phyloP scores from a whole-genome alignment of 2,329 filamentous ascomycete species.

The Pyricularia grisea region DNA sequence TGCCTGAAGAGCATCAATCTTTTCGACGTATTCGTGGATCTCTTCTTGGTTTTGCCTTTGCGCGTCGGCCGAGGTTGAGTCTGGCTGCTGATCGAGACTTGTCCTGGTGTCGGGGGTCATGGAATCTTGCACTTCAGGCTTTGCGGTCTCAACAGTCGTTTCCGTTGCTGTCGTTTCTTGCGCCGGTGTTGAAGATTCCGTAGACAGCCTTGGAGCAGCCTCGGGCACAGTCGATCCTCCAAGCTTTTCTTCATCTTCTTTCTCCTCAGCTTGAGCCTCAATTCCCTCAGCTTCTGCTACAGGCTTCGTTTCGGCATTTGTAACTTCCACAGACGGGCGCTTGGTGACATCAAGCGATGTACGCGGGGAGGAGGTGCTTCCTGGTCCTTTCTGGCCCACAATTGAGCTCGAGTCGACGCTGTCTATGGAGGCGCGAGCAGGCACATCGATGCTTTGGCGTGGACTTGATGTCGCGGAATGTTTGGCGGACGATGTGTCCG shows the following conservation, averaged over 20 bases:
- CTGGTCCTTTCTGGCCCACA: constrained; percentile 5
- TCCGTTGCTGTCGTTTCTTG: neutral
- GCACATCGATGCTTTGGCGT: constrained; percentile 29
- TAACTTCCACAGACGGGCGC: constrained; percentile 7
- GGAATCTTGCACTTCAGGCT: neutral
- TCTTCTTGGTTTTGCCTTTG: constrained; percentile 66
- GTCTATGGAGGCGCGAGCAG: constrained; percentile 21
- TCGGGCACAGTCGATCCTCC: neutral
- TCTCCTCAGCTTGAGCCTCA: neutral
- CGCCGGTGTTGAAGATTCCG: neutral
- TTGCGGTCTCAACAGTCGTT: neutral
- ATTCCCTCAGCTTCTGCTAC: neutral
- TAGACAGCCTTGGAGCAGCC: neutral
- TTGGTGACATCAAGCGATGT: constrained; percentile 11
- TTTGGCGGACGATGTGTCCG: constrained; percentile 33
- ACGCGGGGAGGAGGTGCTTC: neutral
- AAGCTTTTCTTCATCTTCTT: neutral
- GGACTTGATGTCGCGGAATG: constrained; percentile 29
- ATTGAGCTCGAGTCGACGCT: constrained; percentile 10
- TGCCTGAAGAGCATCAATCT: constrained; percentile 82
- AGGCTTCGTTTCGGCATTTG: neutral
- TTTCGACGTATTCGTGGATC: constrained; percentile 72
- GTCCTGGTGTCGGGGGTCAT: neutral
- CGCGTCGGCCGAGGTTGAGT: constrained; percentile 23
- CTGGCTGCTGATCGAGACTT: constrained; percentile 19